Evolutionary conservation across 495 filamentous ascomycete genomes (phyloP), one percentile per base, ranked within the genome.

Genomic region (Penicillium daleae): DNA sequence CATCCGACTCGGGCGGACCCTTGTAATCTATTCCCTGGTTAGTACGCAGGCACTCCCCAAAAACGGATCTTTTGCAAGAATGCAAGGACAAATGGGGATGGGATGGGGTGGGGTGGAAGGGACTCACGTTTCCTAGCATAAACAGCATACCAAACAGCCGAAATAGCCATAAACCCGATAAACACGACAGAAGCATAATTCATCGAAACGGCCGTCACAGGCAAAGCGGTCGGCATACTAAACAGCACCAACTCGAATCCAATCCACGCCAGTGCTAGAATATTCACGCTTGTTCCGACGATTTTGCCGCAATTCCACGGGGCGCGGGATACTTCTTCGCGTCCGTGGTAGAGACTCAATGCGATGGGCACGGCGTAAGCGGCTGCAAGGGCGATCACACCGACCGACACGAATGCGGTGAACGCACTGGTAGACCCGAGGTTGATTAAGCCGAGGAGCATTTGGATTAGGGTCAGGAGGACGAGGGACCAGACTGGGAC

Each of bases 141-240:
- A 40, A 79, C 63, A 1, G 63, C 44, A 70, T 79, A 84, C 82
- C 82, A 84, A 17, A 71, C 55, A 0, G 63, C 77, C 4, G 74
- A 68, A 48, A 84, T 73, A 27, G 66, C 68, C 72, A 76, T 69
- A 50, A 83, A 82, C 4, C 83, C 85, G n/a, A 83, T 77, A 71
- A 90, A 88, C 6, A 89, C 86, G 2, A 87, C 86, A 0, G 77
- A 79, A 8, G 87, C 87, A 72, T 89, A 89, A 71, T 89, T 87
- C 80, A 86, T 86, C 37, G 70, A 78, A 0, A 67, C 62, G 0
- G 70, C 17, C 9, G 79, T 80, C 24, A 87, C 81, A 2, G 85
- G 83, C 61, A 79, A 62, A 35, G 66, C 68, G 6, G 76, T 78
- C 0, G 83, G 83, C 82, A 85, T 84, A 66, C 80, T 82, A 69